phyloP scores from a whole-genome alignment of 2,329 filamentous ascomycete genomes.

The Colletotrichum sp. region DNA sequence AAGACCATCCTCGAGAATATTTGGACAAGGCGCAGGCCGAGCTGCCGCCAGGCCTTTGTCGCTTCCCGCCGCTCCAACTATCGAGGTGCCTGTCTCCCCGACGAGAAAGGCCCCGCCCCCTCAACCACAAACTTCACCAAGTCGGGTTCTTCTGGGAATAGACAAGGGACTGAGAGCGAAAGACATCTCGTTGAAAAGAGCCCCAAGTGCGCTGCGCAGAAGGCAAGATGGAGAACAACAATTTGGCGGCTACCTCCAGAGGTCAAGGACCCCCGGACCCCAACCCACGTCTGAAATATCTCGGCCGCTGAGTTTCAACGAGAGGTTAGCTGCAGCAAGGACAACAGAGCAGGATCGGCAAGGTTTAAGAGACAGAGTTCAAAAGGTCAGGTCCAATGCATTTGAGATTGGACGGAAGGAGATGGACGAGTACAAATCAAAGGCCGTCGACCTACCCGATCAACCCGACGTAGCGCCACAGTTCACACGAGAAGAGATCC shows the following conservation, averaged over 20 bases:
- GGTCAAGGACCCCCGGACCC: conserved; percentile 42
- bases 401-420: conserved; percentile 64
- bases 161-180: conserved; percentile 84
- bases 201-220: conserved; percentile 55
- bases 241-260: conserved; percentile 47
- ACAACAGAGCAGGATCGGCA: conserved; percentile 56
- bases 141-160: conserved; percentile 81
- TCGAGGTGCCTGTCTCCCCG: conserved; percentile 80
- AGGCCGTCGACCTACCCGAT: conserved; percentile 60
- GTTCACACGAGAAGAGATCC: conserved; percentile 70
- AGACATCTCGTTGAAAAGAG: conserved; percentile 84
- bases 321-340: conserved; percentile 78
- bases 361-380: conserved; percentile 58
- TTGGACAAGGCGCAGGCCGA: conserved; percentile 27
- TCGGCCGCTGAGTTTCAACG: conserved; percentile 74
- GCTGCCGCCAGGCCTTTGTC: conserved; percentile 23
- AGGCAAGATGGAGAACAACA: conserved; percentile 31
- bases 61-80: conserved; percentile 21
- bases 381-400: conserved; percentile 56
- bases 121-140: conserved; percentile 73
- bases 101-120: conserved; percentile 63
- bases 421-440: conserved; percentile 64
- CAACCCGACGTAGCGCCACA: conserved; percentile 49
- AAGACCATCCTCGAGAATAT: conserved; percentile 27
- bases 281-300: conserved; percentile 32